phyloP scores from a whole-genome alignment of 352 stramenopile genomes.

The Phytophthora uliginosa region DNA sequence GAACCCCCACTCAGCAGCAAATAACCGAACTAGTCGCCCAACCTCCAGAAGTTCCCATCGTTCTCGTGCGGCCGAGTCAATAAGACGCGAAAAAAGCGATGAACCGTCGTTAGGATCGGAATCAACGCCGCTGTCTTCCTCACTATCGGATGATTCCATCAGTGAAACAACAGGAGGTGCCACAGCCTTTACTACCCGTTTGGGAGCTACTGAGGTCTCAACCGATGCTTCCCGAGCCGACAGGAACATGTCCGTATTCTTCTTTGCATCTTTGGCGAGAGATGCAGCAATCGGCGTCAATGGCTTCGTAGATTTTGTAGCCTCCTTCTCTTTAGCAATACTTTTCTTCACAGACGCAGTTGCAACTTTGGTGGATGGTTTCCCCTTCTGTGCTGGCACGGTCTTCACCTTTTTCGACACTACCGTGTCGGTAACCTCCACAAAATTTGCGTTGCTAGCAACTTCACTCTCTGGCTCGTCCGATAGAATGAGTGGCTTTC shows the following conservation, averaged over 20 bases:
- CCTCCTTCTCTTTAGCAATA: not conserved
- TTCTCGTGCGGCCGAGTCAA: constrained; percentile 81
- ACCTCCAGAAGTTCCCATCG: constrained; percentile 85
- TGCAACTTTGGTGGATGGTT: constrained; percentile 7
- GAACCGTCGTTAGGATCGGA: constrained; percentile 10
- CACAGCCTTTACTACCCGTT: constrained; percentile 5
- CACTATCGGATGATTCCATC: constrained; percentile 30
- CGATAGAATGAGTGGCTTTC: constrained; percentile 16
- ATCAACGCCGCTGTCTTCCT: constrained; percentile 25
- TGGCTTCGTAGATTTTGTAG: not conserved
- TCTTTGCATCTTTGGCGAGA: constrained; percentile 26
- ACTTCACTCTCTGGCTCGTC: not conserved
- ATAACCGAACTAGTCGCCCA: constrained; percentile 83
- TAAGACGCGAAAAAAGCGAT: constrained; percentile 78
- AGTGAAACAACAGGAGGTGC: constrained; percentile 6
- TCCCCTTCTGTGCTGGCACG: not conserved
- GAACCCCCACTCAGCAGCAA: constrained; percentile 66
- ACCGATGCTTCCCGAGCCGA: constrained; percentile 14
- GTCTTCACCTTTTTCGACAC: constrained; percentile 7
- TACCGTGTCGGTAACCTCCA: not conserved
- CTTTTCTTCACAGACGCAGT: not conserved
- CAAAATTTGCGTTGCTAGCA: not conserved
- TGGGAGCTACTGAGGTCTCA: not conserved
- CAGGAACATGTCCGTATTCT: constrained; percentile 34
- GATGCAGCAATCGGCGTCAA: constrained; percentile 33